Percentiles rank a stretch among this genome's conserved stretches.
These are phyloP conservation scores for Acanthamoeba castellanii DNA, from an alignment of 208 protist genomes.

Conservation along the genomic window DNA sequence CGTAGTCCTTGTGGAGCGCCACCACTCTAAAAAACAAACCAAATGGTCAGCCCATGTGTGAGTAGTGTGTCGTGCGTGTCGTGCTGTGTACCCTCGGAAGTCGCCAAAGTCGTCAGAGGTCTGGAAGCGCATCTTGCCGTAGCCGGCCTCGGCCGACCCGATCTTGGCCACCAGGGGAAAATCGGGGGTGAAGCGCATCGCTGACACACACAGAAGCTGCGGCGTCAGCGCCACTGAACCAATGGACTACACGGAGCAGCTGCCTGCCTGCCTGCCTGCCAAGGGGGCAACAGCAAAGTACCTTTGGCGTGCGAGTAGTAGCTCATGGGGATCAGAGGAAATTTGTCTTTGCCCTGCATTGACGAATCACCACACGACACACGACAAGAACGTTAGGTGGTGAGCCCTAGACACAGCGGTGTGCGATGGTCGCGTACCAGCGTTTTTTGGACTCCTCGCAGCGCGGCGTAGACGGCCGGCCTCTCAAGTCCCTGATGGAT, in stretches of 20 bases:
- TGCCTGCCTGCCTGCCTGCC: not conserved
- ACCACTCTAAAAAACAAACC: not conserved
- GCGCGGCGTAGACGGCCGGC: constrained; percentile 15
- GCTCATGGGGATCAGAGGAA: constrained; percentile 55
- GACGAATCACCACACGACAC: not conserved
- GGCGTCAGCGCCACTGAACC: not conserved
- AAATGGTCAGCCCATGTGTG: not conserved
- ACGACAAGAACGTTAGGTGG: not conserved
- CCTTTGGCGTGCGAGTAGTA: constrained; percentile 57
- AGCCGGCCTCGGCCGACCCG: constrained; percentile 73
- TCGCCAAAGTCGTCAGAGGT: constrained; percentile 68
- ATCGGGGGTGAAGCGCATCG: constrained; percentile 63
- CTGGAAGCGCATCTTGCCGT: constrained; percentile 72
- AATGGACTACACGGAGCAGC: not conserved
- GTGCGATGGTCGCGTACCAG: not conserved
- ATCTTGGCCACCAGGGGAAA: constrained; percentile 64
- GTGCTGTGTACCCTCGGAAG: constrained; percentile 45
- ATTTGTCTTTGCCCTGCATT: not conserved
- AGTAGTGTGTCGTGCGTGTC: too few relatives aligned
- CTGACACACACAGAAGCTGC: not conserved
- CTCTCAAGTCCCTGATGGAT: constrained; percentile 36
- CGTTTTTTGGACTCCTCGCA: constrained; percentile 29
- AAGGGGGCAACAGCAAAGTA: not conserved
- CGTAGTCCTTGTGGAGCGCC: constrained; percentile 77
- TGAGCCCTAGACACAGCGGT: not conserved